Percentiles rank a stretch among this genome's conserved stretches.
phyloP scores from a whole-genome alignment of 176 grass and related monocot genomes.

The Oropetium thomaeum region DNA sequence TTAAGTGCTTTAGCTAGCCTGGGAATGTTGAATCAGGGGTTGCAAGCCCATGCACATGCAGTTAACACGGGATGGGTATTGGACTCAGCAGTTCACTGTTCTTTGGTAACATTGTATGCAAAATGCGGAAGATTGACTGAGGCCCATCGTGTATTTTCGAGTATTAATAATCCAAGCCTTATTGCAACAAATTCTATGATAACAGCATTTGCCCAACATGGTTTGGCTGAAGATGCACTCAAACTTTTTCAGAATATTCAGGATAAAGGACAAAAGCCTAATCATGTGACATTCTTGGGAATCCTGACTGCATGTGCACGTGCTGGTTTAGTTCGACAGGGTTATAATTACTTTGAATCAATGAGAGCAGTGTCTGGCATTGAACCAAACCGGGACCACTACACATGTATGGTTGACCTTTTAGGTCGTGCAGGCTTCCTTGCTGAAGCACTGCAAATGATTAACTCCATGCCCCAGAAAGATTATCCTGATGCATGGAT shows the following conservation, averaged over 20 bases:
- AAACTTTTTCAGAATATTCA: constrained; percentile 51
- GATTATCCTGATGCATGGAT: constrained; percentile 50
- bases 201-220: constrained; percentile 65
- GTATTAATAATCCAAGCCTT: constrained; percentile 42
- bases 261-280: constrained; percentile 47
- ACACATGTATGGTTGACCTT: constrained; percentile 69
- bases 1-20: constrained; percentile 60
- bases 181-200: constrained; percentile 58
- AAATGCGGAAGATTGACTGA: constrained; percentile 59
- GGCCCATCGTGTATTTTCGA: constrained; percentile 49
- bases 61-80: constrained; percentile 50
- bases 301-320: constrained; percentile 57
- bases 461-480: constrained; percentile 53
- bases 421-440: constrained; percentile 64
- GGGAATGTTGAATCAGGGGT: constrained; percentile 40
- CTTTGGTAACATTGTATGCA: constrained; percentile 76
- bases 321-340: constrained; percentile 63
- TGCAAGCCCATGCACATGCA: constrained; percentile 67
- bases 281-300: constrained; percentile 57
- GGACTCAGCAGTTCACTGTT: constrained; percentile 51
- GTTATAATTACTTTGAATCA: constrained; percentile 51
- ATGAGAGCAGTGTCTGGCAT: constrained; percentile 50
- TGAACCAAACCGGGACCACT: constrained; percentile 56
- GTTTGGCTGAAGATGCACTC: constrained; percentile 51
- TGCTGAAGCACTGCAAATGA: constrained; percentile 49